Percentiles rank a stretch among this genome's conserved stretches.
These are phyloP conservation scores for Cardamine resedifolia DNA, from an alignment of 345 rosid species.

Conservation along the genomic window DNA sequence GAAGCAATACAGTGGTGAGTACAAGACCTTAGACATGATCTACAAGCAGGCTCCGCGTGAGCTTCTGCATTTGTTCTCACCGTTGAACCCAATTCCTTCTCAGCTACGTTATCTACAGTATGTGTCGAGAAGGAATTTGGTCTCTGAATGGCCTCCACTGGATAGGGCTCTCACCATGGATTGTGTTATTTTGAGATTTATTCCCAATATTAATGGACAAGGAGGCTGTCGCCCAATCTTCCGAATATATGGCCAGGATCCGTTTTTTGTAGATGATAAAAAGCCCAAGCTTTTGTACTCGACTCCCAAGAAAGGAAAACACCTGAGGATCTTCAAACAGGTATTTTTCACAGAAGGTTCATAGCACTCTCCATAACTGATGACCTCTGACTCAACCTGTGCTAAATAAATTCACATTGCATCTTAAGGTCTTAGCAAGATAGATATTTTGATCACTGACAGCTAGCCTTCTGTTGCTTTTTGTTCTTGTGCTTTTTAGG, in stretches of 20 bases:
- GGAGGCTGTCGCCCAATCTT: constrained; percentile 89
- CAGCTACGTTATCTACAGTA: constrained; percentile 88
- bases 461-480: not conserved
- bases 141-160: constrained; percentile 89
- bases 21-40: constrained; percentile 87
- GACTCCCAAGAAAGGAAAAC: constrained; percentile 65
- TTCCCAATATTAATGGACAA: constrained; percentile 68
- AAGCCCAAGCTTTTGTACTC: constrained; percentile 59
- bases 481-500: not conserved
- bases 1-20: constrained; percentile 84
- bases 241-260: constrained; percentile 86
- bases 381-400: not conserved
- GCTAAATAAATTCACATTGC: not conserved
- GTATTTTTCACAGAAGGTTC: constrained; percentile 35
- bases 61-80: constrained; percentile 71
- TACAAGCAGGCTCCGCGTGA: constrained; percentile 90
- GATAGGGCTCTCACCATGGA: constrained; percentile 90
- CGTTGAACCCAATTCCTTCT: constrained; percentile 85
- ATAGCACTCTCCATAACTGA: not conserved
- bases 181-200: constrained; percentile 72
- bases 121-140: constrained; percentile 84
- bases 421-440: not conserved
- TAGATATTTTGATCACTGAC: not conserved
- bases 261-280: constrained; percentile 59
- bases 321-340: constrained; percentile 73